Conservation (phyloP, 2,329 filamentous ascomycete species). For the Aspergillus neotritici region DNA sequence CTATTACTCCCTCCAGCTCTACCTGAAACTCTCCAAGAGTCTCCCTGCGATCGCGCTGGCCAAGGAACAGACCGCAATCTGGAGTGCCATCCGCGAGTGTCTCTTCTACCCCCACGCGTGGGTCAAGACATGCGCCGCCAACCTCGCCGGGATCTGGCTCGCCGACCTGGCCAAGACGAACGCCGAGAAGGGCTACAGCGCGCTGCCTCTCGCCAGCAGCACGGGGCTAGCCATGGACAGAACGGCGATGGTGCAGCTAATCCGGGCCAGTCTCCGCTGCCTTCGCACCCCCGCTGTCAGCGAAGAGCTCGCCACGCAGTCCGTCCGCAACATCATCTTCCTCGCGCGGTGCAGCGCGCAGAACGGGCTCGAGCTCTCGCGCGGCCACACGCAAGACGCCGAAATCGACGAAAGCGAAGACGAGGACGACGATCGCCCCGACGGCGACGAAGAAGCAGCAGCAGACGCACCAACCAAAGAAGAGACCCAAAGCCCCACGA, state of each 20-base stretch:
- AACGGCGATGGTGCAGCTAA: conserved; percentile 57
- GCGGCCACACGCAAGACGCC: conserved; percentile 38
- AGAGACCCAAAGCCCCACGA: conserved; percentile 24
- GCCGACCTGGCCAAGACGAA: conserved; percentile 67
- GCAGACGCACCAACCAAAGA: conserved; percentile 17
- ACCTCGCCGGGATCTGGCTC: conserved; percentile 70
- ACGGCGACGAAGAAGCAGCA: conserved; percentile 28
- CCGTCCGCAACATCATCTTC: conserved; percentile 76
- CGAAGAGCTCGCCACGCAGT: conserved; percentile 71
- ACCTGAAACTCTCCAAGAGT: conserved; percentile 61
- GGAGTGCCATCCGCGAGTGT: conserved; percentile 62
- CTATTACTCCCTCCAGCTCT: conserved; percentile 65
- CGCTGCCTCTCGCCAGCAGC: conserved; percentile 61
- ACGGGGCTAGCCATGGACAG: conserved; percentile 63
- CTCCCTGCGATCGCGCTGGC: conserved; percentile 61
- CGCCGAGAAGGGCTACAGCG: conserved; percentile 47
- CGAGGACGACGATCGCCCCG: conserved; percentile 43
- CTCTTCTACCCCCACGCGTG: conserved; percentile 66
- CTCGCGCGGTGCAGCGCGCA: conserved; percentile 61
- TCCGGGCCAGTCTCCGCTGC: conserved; percentile 52
- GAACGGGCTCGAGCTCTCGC: conserved; percentile 47
- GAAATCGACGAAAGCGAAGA: conserved; percentile 33
- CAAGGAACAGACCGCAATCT: conserved; percentile 57
- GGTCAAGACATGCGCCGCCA: conserved; percentile 72
- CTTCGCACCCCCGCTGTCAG: conserved; percentile 61